Base-by-base conservation (phyloP, 441 rosid species). In the Rhodomyrtus psidioides region DNA sequence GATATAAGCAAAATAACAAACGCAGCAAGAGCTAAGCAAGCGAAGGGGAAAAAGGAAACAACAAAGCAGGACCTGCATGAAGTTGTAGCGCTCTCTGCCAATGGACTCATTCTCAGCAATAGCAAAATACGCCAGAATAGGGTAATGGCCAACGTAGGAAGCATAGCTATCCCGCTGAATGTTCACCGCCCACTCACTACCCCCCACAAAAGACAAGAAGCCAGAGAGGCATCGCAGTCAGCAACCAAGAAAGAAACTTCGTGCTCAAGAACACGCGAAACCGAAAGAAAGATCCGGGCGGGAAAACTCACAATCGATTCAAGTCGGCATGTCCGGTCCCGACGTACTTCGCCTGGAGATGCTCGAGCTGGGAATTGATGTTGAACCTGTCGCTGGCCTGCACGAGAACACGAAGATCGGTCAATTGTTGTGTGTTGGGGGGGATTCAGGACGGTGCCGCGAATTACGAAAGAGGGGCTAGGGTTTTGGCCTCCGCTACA, bases 321-420 rank as follows among this genome's bases (percentile, higher is more conserved):
- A 97, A 90, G 88, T 96, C 99, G 2, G 99, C 98, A 79, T 95
- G 99, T 6, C 99, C 97, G 4, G 98, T 97, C 30, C 99, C 99
- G 51, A 95, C 98, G 84, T 97, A 97, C 90, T 95, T 97, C 82
- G 99, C 96, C 90, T 97, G 98, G 86, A 96, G 99, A 91, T 96
- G 99, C 87, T 97, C 99, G 53, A 97, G 98, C 94, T 96, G 99
- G 83, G 98, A 97, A 84, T 96, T 97, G 83, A 97, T 96, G 92
- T 97, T 97, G 88, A 97, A 97, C 93, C 99, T 93, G 90, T 97
- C 99, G 87, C 99, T 97, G 55, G 98, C 98, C 99, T 97, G 92
- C 92, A 89, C 21, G 59, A 2, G 74, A 12, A 30, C 57, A 7
- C 26, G 27, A 24, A 53, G 49, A 34, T 9, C 49, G 65, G 34